Conservation (phyloP, 2,329 filamentous ascomycete species). For the Ambrosiella cleistominuta region DNA sequence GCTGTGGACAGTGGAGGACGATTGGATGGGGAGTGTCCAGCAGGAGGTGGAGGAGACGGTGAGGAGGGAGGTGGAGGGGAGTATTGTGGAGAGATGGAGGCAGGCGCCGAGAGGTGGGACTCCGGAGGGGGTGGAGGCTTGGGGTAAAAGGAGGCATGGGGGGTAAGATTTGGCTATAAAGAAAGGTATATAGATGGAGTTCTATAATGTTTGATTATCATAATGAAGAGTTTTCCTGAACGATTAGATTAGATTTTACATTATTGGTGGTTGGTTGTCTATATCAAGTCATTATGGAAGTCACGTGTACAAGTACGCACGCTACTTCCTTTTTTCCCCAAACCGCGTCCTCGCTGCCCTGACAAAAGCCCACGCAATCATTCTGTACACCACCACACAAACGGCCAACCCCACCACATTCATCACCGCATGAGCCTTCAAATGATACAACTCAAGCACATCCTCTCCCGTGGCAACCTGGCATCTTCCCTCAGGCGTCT, state of each 20-base stretch:
- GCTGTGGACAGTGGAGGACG: constrained; percentile 7
- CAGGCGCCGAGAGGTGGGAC: not conserved
- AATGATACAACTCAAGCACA: constrained; percentile 47
- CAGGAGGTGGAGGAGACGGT: not conserved
- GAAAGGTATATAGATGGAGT: no score
- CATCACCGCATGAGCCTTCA: constrained; percentile 42
- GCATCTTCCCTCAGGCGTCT: constrained; percentile 41
- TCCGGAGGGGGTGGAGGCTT: not conserved
- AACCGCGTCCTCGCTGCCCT: constrained; percentile 24
- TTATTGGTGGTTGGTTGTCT: no score
- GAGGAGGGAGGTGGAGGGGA: not conserved
- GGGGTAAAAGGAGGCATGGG: not conserved
- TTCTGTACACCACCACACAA: constrained; percentile 45
- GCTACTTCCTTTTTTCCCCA: not conserved
- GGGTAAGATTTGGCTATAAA: not conserved
- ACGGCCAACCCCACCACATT: constrained; percentile 47
- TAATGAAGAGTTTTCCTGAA: no score
- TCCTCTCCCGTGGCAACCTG: constrained; percentile 48
- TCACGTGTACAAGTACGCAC: not conserved
- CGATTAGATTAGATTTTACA: not conserved
- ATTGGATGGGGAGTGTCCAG: constrained; percentile 2
- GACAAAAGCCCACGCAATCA: constrained; percentile 43
- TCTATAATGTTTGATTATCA: no score
- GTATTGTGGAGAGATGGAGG: constrained; percentile 13
- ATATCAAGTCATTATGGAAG: no score